These are phyloP conservation scores for Linnemannia schmuckeri DNA, from an alignment of 192 early-diverging fungal species.

Conservation along the genomic window DNA sequence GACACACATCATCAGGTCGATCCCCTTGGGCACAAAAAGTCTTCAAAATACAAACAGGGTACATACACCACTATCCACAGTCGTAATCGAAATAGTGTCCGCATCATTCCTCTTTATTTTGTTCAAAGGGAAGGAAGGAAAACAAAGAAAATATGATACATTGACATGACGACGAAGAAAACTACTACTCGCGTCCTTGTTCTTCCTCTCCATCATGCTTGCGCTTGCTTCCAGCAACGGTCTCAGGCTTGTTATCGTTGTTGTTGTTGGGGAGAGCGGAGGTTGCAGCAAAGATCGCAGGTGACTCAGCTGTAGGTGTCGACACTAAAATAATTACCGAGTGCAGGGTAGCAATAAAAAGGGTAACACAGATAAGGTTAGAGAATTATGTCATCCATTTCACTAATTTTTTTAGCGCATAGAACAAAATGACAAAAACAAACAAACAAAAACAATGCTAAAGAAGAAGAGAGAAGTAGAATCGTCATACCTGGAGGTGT, in stretches of 20 bases:
- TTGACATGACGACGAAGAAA: background rate
- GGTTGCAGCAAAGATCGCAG: background rate
- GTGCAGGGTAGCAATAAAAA: background rate
- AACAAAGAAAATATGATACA: too few relatives aligned
- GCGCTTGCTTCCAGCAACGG: background rate
- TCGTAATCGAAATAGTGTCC: too few relatives aligned
- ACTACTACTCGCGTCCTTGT: background rate
- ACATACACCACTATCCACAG: too few relatives aligned
- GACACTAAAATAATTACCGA: background rate
- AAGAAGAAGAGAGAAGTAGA: background rate
- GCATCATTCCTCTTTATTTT: too few relatives aligned
- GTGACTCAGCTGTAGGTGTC: background rate
- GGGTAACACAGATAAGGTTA: background rate
- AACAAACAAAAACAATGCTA: background rate
- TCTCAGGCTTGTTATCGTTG: background rate
- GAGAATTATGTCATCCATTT: background rate
- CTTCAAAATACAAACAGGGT: too few relatives aligned
- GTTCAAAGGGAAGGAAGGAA: too few relatives aligned
- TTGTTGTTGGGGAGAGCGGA: background rate
- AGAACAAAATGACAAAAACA: slow-evolving; percentile 5
- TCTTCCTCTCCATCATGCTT: slow-evolving; percentile 4
- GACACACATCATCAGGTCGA: background rate
- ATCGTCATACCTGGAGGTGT: background rate
- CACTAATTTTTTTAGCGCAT: background rate
- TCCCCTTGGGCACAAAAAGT: too few relatives aligned